Conservation (phyloP, 176 grass and related monocot species). For the Musa itinerans region DNA sequence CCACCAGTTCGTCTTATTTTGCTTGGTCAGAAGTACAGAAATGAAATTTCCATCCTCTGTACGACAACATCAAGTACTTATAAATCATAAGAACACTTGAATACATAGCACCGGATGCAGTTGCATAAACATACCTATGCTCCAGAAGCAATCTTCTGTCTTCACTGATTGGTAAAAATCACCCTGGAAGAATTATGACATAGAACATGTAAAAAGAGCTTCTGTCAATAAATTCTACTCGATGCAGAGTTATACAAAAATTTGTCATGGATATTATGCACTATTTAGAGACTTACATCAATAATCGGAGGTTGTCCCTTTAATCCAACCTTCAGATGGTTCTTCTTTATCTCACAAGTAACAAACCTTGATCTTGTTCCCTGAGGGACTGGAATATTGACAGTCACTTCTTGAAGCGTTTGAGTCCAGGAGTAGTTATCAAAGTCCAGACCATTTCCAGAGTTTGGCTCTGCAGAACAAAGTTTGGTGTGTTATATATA, state of each 20-base stretch:
- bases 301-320: constrained; percentile 85
- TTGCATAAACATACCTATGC: constrained; percentile 44
- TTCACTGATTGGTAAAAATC: constrained; percentile 67
- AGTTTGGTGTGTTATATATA: too few relatives aligned
- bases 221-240: neutral
- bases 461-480: constrained; percentile 55
- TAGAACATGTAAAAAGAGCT: neutral
- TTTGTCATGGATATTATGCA: neutral
- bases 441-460: constrained; percentile 91
- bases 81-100: neutral
- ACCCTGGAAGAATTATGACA: constrained; percentile 41
- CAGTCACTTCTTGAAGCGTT: constrained; percentile 66
- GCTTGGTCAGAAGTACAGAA: constrained; percentile 69
- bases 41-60: constrained; percentile 80
- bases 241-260: neutral
- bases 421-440: constrained; percentile 98
- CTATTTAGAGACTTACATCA: constrained; percentile 42
- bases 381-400: constrained; percentile 63
- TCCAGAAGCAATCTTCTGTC: constrained; percentile 92
- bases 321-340: constrained; percentile 69
- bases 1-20: constrained; percentile 98
- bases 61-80: neutral
- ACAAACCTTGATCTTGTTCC: constrained; percentile 92
- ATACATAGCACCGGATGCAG: neutral
- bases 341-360: constrained; percentile 77